Base-by-base conservation (phyloP, 2,329 filamentous ascomycete species). In the Fonsecaea monophora region DNA sequence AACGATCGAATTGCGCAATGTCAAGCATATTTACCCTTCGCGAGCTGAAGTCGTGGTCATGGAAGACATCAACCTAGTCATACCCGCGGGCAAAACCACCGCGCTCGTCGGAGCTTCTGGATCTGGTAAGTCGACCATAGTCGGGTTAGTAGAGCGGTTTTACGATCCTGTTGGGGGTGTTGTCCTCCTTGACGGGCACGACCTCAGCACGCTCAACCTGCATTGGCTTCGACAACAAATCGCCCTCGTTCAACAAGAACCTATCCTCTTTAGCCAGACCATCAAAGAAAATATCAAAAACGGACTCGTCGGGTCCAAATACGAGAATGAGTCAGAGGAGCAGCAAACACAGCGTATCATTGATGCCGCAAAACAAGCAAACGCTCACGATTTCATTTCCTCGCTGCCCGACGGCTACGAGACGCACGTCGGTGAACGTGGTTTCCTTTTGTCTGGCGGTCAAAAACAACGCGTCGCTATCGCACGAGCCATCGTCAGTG, bases 381-480 rank as follows among this genome's bases (percentile, higher is more conserved):
- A 98, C 73, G 94, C 94, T 0, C 94, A 98, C 76, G 93, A 96
- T 71, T 99, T 99, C 76, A 90, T 99, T 71, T 86, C 83, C 5
- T 80, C 85, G 12, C 85, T 98, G 1, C 93, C 95, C 0, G 91
- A 98, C 72, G 91, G 91, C 1, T 98, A 98, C 74, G 87, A 97
- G 71, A 98, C 95, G 0, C 89, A 96, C 71, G 94, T 98, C n/a
- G 95, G 95, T 64, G 93, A 98, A 78, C 90, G 94, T 69, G 95
- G 95, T 9, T 96, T 97, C 76, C 81, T 97, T 60, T 84, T 99
- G 8, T 96, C 92, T 63, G 95, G 95, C 77, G 95, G 95, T 40
- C 95, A 99, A 79, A 97, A 97, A 78, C 95, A 98, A 79, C 92
- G 95, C 73, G 96, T 98, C 75, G 94, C 94, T 12, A 97, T 98